These are phyloP conservation scores for Funneliformis geosporum DNA, from an alignment of 192 early-diverging fungal genomes.

Conservation along the genomic window DNA sequence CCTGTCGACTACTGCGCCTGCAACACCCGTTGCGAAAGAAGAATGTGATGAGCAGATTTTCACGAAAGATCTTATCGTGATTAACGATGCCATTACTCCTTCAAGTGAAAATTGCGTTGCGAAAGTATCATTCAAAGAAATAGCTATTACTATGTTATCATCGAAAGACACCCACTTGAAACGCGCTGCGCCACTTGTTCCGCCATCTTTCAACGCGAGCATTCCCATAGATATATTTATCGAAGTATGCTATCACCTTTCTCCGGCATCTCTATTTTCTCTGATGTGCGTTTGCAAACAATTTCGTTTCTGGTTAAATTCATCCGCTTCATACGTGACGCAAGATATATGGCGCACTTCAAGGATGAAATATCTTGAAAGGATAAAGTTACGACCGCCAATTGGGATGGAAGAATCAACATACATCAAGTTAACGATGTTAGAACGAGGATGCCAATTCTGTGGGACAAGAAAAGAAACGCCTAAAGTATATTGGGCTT, in stretches of 20 bases:
- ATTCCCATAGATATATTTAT: constrained; percentile 19
- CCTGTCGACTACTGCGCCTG: neutral
- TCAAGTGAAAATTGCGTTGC: no score
- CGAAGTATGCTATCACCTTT: neutral
- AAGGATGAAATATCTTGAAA: neutral
- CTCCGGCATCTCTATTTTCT: neutral
- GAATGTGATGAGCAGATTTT: no score
- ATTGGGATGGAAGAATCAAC: constrained; percentile 5
- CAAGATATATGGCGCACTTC: constrained; percentile 18
- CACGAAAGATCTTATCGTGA: no score
- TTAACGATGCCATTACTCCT: no score
- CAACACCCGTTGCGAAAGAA: no score
- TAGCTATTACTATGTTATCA: neutral
- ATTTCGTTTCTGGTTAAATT: constrained; percentile 13
- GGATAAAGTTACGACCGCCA: neutral
- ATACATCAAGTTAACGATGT: constrained; percentile 2
- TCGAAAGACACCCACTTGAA: neutral
- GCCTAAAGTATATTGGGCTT: constrained; percentile 28
- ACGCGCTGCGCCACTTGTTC: neutral
- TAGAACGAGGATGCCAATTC: constrained; percentile 24
- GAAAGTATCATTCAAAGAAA: neutral
- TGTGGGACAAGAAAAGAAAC: constrained; percentile 6
- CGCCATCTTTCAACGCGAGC: neutral
- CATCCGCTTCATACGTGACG: neutral
- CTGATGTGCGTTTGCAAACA: constrained; percentile 8